Percentiles rank a stretch among this genome's conserved stretches.
Evolutionary conservation across 2,329 filamentous ascomycete genomes (phyloP).

Genomic region (Fusarium anthophilum): DNA sequence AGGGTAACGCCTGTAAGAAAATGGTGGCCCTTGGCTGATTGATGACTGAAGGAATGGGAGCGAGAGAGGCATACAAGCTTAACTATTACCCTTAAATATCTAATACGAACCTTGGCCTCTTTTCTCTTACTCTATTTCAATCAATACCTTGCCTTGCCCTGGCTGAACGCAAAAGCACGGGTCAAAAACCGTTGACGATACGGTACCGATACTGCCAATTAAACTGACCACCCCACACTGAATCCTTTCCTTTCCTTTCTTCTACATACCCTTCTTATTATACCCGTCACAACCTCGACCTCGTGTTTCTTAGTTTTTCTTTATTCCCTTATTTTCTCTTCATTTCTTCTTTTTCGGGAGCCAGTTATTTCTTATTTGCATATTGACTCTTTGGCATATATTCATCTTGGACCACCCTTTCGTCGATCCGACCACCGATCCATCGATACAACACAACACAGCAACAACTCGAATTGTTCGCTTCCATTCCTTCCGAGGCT

Average conservation of each 20-base stretch:
- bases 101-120: not conserved
- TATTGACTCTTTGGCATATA: not conserved
- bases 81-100: not conserved
- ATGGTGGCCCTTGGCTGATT: constrained; percentile 8
- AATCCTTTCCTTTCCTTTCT: not conserved
- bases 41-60: not conserved
- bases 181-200: constrained; percentile 21
- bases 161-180: not conserved
- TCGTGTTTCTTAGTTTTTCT: constrained; percentile 5
- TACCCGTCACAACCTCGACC: constrained; percentile 8
- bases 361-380: not conserved
- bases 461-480: not conserved
- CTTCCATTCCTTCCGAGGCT: not conserved
- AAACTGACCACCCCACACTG: constrained; percentile 18
- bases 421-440: constrained; percentile 2
- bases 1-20: constrained; percentile 19
- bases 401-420: not conserved
- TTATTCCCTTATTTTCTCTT: not conserved
- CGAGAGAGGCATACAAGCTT: not conserved
- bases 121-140: not conserved
- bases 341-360: constrained; percentile 6
- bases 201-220: constrained; percentile 23
- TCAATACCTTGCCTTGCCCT: not conserved
- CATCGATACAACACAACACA: not conserved
- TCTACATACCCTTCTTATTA: not conserved